Evolutionary conservation across 2,329 filamentous ascomycete genomes (phyloP).

Genomic region (Claviceps sp.): DNA sequence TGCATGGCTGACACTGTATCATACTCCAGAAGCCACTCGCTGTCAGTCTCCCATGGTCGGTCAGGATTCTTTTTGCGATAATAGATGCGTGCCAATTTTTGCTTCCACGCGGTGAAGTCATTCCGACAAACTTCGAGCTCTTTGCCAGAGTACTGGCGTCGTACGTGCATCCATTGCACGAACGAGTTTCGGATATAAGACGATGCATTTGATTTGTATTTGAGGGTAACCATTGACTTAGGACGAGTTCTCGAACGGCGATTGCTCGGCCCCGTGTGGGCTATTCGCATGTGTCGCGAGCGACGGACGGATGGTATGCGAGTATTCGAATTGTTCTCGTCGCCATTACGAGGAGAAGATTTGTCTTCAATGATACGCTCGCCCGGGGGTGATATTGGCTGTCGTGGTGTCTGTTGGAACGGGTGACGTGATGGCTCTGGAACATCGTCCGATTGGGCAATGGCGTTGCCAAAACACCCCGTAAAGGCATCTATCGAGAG

Average conservation of each 20-base stretch:
- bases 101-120: conserved; percentile 18
- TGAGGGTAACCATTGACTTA: neutral
- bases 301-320: neutral
- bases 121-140: conserved; percentile 12
- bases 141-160: conserved; percentile 13
- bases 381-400: neutral
- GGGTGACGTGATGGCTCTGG: neutral
- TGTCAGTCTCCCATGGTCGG: conserved; percentile 15
- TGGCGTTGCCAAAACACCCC: neutral
- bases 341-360: no score
- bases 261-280: neutral
- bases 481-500: neutral
- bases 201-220: neutral
- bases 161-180: conserved; percentile 20
- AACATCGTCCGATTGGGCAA: neutral
- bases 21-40: conserved; percentile 18
- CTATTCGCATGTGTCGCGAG: no score
- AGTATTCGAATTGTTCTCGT: neutral
- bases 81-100: conserved; percentile 12
- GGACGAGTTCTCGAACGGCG: neutral
- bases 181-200: conserved; percentile 5
- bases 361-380: neutral
- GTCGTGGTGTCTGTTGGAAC: neutral
- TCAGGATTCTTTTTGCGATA: conserved; percentile 1
- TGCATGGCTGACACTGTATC: conserved; percentile 18